phyloP scores from a whole-genome alignment of 495 filamentous ascomycete genomes.

The Trichocladium uniseriatum region DNA sequence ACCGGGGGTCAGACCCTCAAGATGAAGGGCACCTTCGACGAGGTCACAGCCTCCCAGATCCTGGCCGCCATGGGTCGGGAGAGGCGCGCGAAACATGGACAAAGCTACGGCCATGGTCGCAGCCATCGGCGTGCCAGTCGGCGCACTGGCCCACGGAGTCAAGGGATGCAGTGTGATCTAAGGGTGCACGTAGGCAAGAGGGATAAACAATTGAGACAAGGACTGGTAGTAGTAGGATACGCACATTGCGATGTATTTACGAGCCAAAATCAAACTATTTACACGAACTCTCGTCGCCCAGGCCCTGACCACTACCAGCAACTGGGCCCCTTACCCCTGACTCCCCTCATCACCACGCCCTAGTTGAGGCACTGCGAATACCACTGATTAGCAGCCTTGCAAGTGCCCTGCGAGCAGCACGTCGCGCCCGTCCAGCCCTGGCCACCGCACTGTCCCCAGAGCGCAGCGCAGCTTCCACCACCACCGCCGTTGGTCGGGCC shows the following conservation, averaged over 20 bases:
- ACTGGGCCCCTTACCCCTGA: too few species aligned
- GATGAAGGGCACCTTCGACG: too few species aligned
- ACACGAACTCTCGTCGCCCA: neutral
- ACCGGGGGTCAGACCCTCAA: too few species aligned
- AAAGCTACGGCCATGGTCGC: too few species aligned
- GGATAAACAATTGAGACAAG: neutral
- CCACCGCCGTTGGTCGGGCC: slow-evolving; percentile 13
- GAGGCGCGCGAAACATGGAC: too few species aligned
- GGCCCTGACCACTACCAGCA: neutral
- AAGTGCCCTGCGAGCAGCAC: slow-evolving; percentile 23
- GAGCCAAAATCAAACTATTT: slow-evolving; percentile 1
- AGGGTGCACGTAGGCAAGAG: neutral
- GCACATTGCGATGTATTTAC: neutral
- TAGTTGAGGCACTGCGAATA: slow-evolving; percentile 32
- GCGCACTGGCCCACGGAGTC: too few species aligned
- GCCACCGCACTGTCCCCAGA: slow-evolving; percentile 28
- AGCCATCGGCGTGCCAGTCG: too few species aligned
- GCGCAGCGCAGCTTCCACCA: slow-evolving; percentile 17
- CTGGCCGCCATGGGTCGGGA: too few species aligned
- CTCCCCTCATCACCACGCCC: neutral
- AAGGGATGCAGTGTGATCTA: too few species aligned
- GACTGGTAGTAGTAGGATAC: neutral
- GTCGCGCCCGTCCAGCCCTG: slow-evolving; percentile 22
- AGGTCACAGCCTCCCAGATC: too few species aligned
- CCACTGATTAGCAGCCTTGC: slow-evolving; percentile 22